phyloP scores from a whole-genome alignment of 2,329 filamentous ascomycete species.

The Teratosphaeriaceae sp. region DNA sequence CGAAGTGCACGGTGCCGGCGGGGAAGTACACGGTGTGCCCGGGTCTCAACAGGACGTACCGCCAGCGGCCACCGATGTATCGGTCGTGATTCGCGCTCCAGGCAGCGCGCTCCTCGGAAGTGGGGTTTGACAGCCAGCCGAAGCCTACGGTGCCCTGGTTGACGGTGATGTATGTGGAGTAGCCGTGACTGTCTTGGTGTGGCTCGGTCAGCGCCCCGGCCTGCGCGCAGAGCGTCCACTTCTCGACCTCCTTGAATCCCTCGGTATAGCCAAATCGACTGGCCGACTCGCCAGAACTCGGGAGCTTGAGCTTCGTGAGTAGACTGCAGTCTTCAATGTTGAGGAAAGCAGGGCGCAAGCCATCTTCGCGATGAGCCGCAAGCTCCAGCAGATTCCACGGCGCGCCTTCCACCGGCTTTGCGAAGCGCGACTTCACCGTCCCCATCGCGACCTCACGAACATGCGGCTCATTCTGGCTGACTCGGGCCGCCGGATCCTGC shows the following conservation, averaged over 20 bases:
- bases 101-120: slow-evolving; percentile 17
- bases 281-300: slow-evolving; percentile 16
- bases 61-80: slow-evolving; percentile 22
- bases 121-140: slow-evolving; percentile 26
- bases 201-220: slow-evolving; percentile 28
- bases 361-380: slow-evolving; percentile 26
- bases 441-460: slow-evolving; percentile 16
- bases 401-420: slow-evolving; percentile 6
- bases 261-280: slow-evolving; percentile 21
- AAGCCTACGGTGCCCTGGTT: slow-evolving; percentile 27
- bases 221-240: slow-evolving; percentile 28
- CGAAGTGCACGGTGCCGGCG: slow-evolving; percentile 28
- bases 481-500: slow-evolving; percentile 21
- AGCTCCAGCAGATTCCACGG: slow-evolving; percentile 30
- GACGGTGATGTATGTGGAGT: slow-evolving; percentile 28
- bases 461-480: slow-evolving; percentile 5
- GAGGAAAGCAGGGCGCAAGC: slow-evolving; percentile 25
- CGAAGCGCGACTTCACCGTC: slow-evolving; percentile 23
- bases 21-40: slow-evolving; percentile 29
- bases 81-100: slow-evolving; percentile 17
- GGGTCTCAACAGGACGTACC: slow-evolving; percentile 25
- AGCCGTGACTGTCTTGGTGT: slow-evolving; percentile 29
- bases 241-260: slow-evolving; percentile 31
- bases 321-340: slow-evolving; percentile 26
- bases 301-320: slow-evolving; percentile 28